Conservation (phyloP, 768 basidiomycete species). For the Rhizopogon vulgaris region DNA sequence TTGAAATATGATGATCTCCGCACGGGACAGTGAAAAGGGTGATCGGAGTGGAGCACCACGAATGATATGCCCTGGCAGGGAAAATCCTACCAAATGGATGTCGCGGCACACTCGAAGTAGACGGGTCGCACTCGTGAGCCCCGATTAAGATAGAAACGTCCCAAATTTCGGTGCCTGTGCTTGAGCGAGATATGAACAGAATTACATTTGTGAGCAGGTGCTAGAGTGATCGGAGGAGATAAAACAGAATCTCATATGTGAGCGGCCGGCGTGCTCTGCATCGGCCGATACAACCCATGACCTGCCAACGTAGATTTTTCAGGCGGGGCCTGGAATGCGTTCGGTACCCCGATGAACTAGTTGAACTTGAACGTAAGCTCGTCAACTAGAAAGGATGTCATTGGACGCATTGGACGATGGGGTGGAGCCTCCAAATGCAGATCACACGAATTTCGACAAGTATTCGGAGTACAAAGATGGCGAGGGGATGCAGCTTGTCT, state of each 20-base stretch:
- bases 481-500: background rate
- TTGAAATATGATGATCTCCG: background rate
- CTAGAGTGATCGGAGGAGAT: no score
- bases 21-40: background rate
- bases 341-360: background rate
- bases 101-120: no score
- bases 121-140: background rate
- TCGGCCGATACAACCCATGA: background rate
- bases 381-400: background rate
- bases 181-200: background rate
- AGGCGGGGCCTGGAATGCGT: no score
- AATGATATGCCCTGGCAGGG: background rate
- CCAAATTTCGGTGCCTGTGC: background rate
- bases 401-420: background rate
- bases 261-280: no score
- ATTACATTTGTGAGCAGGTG: background rate
- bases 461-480: background rate
- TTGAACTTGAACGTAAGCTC: background rate
- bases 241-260: no score
- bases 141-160: background rate
- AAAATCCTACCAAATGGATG: background rate
- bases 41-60: background rate
- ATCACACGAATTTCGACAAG: background rate
- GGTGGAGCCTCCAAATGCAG: background rate
- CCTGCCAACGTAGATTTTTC: background rate